Conservation (phyloP, 495 filamentous ascomycete species). For the Neurospora sp. region DNA sequence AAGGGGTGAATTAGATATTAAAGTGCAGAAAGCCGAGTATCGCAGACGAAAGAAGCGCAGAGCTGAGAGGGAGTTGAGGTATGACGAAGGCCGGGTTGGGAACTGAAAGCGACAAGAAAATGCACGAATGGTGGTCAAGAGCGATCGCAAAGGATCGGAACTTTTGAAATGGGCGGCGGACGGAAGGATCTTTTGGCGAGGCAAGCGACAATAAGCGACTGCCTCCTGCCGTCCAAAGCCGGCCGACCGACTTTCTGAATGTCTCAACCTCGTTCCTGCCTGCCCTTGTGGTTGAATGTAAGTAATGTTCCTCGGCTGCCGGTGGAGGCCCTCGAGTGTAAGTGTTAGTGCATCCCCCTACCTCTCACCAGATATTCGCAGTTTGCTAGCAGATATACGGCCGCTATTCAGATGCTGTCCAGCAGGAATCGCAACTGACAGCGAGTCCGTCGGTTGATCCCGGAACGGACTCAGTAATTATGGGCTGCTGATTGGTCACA, state of each 20-base stretch:
- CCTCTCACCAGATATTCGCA: neutral
- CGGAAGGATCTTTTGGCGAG: neutral
- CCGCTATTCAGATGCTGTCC: neutral
- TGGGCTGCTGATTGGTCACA: neutral
- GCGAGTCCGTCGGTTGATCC: neutral
- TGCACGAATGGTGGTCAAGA: neutral
- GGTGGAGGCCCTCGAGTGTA: neutral
- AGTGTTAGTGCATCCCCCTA: neutral
- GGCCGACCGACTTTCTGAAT: neutral
- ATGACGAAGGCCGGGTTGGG: neutral
- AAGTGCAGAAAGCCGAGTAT: neutral
- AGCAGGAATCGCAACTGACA: neutral
- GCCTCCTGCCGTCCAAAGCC: neutral
- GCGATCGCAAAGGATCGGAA: neutral
- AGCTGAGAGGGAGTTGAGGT: neutral
- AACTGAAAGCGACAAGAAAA: neutral
- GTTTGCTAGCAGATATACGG: neutral
- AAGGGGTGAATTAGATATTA: neutral
- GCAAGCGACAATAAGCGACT: neutral
- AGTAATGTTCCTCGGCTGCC: neutral
- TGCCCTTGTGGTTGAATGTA: neutral
- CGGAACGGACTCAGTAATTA: neutral
- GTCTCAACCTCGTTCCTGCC: neutral
- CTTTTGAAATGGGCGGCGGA: neutral
- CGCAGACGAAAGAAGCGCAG: neutral